phyloP scores from a whole-genome alignment of 2,329 filamentous ascomycete genomes.

The Mycosphaerella sp. region DNA sequence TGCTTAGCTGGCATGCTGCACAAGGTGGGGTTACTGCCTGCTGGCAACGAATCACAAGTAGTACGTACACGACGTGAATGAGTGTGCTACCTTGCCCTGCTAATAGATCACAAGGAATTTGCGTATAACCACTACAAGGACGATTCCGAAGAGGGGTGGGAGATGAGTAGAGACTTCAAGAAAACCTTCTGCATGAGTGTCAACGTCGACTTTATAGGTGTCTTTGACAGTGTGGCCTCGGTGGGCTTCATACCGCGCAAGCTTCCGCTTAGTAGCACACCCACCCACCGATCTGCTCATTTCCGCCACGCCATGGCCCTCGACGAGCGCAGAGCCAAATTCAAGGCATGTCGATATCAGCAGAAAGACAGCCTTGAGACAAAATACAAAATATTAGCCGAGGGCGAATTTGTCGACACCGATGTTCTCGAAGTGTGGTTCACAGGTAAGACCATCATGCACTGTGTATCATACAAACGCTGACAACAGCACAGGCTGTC shows the following conservation, averaged over 20 bases:
- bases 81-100: background rate
- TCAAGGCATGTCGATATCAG: constrained; percentile 39
- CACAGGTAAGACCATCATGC: constrained; percentile 8
- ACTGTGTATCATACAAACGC: too few relatives aligned
- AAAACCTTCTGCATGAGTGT: constrained; percentile 42
- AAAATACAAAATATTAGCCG: constrained; percentile 19
- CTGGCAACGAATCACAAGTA: constrained; percentile 36
- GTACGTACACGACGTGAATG: background rate
- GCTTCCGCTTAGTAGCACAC: constrained; percentile 37
- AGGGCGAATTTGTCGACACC: constrained; percentile 11
- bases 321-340: constrained; percentile 42
- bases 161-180: constrained; percentile 41
- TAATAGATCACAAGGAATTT: constrained; percentile 27
- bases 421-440: constrained; percentile 41
- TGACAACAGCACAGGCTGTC: constrained; percentile 28
- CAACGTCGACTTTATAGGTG: constrained; percentile 40
- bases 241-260: constrained; percentile 40
- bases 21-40: constrained; percentile 37
- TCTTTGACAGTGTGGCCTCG: constrained; percentile 41
- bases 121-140: constrained; percentile 44
- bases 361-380: constrained; percentile 26
- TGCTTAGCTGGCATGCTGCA: constrained; percentile 45
- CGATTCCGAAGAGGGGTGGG: constrained; percentile 37
- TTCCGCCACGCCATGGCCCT: constrained; percentile 44
- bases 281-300: constrained; percentile 34